These are phyloP conservation scores for Scheffersomyces ergatensis DNA, from an alignment of 805 yeast species.

Conservation along the genomic window DNA sequence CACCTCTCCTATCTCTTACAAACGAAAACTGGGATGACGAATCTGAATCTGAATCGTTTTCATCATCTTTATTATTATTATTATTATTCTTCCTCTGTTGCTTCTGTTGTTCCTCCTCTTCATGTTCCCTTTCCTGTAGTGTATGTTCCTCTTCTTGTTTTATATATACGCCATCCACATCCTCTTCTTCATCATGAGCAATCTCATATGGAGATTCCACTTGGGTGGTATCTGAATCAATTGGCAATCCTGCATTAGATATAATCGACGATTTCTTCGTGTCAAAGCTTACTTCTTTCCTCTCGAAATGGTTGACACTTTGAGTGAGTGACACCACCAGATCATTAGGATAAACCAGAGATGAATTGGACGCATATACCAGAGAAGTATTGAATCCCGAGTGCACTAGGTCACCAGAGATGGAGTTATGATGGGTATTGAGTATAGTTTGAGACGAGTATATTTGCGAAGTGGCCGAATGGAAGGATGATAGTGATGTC, in stretches of 20 bases:
- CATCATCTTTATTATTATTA: conserved; percentile 4
- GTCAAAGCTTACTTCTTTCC: conserved; percentile 8
- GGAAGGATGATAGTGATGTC: not conserved
- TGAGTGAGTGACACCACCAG: conserved; percentile 6
- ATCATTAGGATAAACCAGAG: not conserved
- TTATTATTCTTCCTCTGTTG: conserved; percentile 1
- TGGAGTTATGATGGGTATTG: not conserved
- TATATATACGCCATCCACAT: not conserved
- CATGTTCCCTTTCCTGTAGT: not conserved
- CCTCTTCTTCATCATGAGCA: conserved; percentile 1
- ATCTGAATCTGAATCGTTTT: conserved; percentile 10
- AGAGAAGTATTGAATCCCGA: not conserved
- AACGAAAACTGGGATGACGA: conserved; percentile 42
- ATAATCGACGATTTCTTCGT: not conserved
- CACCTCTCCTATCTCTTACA: conserved; percentile 37
- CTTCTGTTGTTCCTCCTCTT: conserved; percentile 1
- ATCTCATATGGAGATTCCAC: not conserved
- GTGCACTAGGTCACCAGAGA: not conserved
- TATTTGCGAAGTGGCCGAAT: not conserved
- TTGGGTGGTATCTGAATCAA: not conserved
- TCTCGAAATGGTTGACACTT: conserved; percentile 10
- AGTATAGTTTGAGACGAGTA: not conserved
- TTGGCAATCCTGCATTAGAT: not conserved
- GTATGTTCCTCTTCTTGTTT: not conserved
- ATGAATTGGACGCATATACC: too few relatives aligned